Base-by-base conservation (phyloP, 2,329 filamentous ascomycete genomes). In the Calycina herbarum region DNA sequence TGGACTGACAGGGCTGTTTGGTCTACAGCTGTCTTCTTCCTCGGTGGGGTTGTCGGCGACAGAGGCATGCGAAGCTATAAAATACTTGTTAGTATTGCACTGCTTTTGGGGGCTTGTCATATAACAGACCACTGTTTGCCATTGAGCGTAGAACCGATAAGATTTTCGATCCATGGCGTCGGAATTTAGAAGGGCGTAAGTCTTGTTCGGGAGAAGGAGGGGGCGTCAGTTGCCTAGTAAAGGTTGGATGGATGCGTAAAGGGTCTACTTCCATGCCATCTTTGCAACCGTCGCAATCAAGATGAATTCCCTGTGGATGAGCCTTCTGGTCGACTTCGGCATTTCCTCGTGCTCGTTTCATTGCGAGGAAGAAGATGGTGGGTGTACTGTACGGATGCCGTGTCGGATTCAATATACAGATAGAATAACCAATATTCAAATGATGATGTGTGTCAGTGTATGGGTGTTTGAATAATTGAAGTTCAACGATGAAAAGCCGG, bases 111-210 rank as follows among this genome's bases (percentile, higher is more conserved):
- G 61, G 17, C 40, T 20, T 61, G 51, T 33, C 17, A 58, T 35
- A 29, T 11, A 11, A 54, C 66, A 62, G 71, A 73, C 74, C 66
- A 75, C 76, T 80, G 61, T 78, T 79, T 24, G 78, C 80, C 61
- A 82, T 70, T 20, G 79, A 79, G 38, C 77, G 78, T 24, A 83
- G 66, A 27, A 77, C 79, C 4, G 78, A 80, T 62, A 79, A 70
- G n/a, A 83, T 70, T 54, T 74, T 79, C 5, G 78, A 80, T n/a
- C 78, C 77, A 54, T 78, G 78, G 29, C 78, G 77, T 63, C 77
- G 76, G 48, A 79, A 58, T 66, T 80, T 82, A 3, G 75, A 78
- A 66, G 68, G 75, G 59, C 67, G 63, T 15, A 65, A 67, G 58
- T 70, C 67, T 59, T 72, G 71, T 15, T 68, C 68, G 17, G 69